Evolutionary conservation across 176 grass and related monocot genomes (phyloP).

Genomic region (Alloteropsis semialata): DNA sequence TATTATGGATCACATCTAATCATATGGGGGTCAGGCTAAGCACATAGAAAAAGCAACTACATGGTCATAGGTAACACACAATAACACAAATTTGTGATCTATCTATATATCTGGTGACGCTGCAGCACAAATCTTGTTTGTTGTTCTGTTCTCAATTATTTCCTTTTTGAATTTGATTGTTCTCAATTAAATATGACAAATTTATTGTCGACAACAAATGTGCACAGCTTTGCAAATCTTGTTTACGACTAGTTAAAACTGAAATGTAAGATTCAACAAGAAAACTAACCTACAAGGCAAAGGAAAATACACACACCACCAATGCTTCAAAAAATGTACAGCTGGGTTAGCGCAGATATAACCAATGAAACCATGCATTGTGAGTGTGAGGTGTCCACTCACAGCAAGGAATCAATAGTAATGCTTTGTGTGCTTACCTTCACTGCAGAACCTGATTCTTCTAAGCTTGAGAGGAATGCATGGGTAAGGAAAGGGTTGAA

Average conservation of each 20-base stretch:
- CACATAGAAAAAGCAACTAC: not conserved
- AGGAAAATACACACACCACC: not conserved
- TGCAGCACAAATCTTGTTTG: not conserved
- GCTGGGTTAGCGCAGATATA: not conserved
- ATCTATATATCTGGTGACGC: not conserved
- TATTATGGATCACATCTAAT: constrained; percentile 9
- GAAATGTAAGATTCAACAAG: constrained; percentile 2
- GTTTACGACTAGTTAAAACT: too few species aligned
- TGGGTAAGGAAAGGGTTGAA: constrained; percentile 90
- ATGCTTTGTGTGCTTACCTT: constrained; percentile 47
- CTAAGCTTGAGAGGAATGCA: constrained; percentile 93
- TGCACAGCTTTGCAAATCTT: not conserved
- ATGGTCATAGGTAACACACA: not conserved
- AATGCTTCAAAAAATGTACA: not conserved
- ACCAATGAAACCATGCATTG: not conserved
- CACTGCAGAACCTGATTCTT: constrained; percentile 79
- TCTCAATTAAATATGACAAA: constrained; percentile 2
- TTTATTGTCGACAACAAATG: constrained; percentile 10
- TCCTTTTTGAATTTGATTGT: too few species aligned
- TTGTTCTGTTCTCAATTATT: not conserved
- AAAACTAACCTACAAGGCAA: not conserved
- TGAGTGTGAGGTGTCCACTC: not conserved
- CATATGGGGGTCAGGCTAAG: not conserved
- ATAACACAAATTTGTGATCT: not conserved
- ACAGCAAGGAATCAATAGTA: not conserved